phyloP scores from a whole-genome alignment of 2,329 filamentous ascomycete genomes.

The Aspergillus sp. region DNA sequence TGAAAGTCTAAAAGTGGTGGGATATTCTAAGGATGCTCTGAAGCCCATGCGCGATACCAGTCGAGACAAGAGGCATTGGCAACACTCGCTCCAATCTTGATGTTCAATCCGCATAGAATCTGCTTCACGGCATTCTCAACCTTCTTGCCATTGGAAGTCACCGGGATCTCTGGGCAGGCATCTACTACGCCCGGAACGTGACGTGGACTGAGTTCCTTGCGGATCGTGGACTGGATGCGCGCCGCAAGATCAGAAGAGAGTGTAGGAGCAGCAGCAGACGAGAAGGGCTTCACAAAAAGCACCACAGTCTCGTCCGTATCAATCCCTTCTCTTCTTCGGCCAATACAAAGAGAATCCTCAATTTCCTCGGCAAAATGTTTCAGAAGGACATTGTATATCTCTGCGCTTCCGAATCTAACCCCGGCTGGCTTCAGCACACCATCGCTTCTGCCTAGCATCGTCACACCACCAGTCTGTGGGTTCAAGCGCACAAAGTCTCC shows the following conservation, averaged over 20 bases:
- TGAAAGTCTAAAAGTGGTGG: background rate
- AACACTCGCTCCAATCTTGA: slow-evolving; percentile 90
- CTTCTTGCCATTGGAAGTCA: slow-evolving; percentile 96
- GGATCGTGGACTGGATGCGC: slow-evolving; percentile 64
- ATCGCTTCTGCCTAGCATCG: slow-evolving; percentile 90
- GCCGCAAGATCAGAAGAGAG: slow-evolving; percentile 59
- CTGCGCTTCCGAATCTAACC: slow-evolving; percentile 85
- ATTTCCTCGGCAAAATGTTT: slow-evolving; percentile 74
- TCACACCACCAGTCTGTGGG: slow-evolving; percentile 66
- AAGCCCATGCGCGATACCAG: slow-evolving; percentile 80
- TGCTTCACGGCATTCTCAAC: slow-evolving; percentile 96
- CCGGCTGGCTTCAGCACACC: slow-evolving; percentile 90
- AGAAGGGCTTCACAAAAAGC: slow-evolving; percentile 75
- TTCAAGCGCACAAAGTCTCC: slow-evolving; percentile 82
- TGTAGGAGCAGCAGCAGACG: slow-evolving; percentile 10
- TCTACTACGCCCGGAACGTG: slow-evolving; percentile 85
- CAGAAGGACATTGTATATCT: slow-evolving; percentile 93
- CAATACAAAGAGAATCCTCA: slow-evolving; percentile 84
- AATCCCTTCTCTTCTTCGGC: slow-evolving; percentile 61
- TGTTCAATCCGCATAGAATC: slow-evolving; percentile 79
- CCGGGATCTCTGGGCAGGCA: slow-evolving; percentile 79
- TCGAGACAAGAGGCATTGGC: slow-evolving; percentile 83
- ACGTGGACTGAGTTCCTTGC: slow-evolving; percentile 74
- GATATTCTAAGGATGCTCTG: slow-evolving; percentile 36
- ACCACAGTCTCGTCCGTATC: slow-evolving; percentile 84